Evolutionary conservation across 352 stramenopile genomes (phyloP), one percentile per base, ranked within the genome.

Genomic region (Phytophthora megakarya): DNA sequence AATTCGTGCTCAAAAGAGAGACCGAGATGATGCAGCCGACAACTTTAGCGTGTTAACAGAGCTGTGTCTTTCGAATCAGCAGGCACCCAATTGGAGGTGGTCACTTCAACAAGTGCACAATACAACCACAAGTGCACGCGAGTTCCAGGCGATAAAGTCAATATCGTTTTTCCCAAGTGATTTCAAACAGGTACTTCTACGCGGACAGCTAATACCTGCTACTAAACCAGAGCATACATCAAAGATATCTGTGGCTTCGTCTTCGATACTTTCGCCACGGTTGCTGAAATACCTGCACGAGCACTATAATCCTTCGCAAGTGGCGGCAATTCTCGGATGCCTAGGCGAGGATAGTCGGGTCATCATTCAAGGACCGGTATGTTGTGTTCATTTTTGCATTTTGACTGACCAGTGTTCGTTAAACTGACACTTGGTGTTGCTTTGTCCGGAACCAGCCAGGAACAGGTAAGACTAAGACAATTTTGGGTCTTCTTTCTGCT

Each of bases 401-500:
- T 37, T 35, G 8, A 18, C 26, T 56, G 55, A 16, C 9, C n/a
- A n/a, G n/a, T n/a, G n/a, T n/a, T n/a, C n/a, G n/a, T 47, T 56
- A 18, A n/a, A 45, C 8, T 60, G 6, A 70, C 11, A 8, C 16
- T 18, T 46, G 16, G 48, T 43, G 7, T 42, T 40, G 1, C 35
- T 25, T 39, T 55, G 16, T 63, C 6, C 32, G 2, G 45, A 39
- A 42, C 37, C 43, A 92, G 82, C 86, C 86, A 42, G 86, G 86
- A 18, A 95, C 86, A 37, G 86, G 86, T 16, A 95, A 95, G 72
- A 92, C 84, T 2, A 91, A 91, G 60, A 95, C 86, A 1, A 90
- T 95, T 48, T 52, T 95, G 1, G 86, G 86, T 8, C 67, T 93
- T 8, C 64, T 91, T 28, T 91, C 74, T 54, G 80, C 86, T 18